Evolutionary conservation across 495 filamentous ascomycete species (phyloP), one percentile per base, ranked within the genome.

Genomic region (Podospora sp.): DNA sequence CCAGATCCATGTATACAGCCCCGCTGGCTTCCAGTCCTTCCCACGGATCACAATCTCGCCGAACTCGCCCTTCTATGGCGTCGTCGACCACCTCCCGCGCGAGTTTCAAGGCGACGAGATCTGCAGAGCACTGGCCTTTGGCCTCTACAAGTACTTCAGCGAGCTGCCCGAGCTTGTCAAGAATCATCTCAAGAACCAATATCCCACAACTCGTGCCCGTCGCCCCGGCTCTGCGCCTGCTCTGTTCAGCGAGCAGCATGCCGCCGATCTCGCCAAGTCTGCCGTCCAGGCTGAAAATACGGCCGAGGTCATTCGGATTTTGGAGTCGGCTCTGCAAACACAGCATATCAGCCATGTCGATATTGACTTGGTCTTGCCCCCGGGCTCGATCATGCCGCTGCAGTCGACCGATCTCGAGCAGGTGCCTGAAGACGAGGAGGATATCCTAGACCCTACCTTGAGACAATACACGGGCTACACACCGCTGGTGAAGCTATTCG

Each of bases 81-180:
- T 93, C 33, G 94, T 99, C 74, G 89, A 90, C 74, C 88, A 96
- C 74, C 85, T 99, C n/a, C 92, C 96, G 24, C 88, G 91, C 65
- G 94, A 96, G 72, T 91, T 91, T 77, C 95, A 98, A 82, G 94
- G 93, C 50, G 92, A 97, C 75, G 93, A 96, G 74, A 80, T 97
- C 36, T 92, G 87, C 77, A 89, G 95, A 20, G 95, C 91, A 1
- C 83, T 99, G 51, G 95, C 95, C 40, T 94, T 98, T 76, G 90
- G 91, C 59, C 82, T 98, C 74, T 84, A 92, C 75, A 98, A 94
- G 75, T 99, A 97, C 80, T 98, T 97, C 70, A 84, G 85, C 35
- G 93, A 97, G 75, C 80, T 98, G 57, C 90, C 94, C 18, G 88
- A 92, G 50, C 79, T 82, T 27, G 85, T 94, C 67, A 96, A 92